Evolutionary conservation across 257 asterid species (phyloP), one percentile per base, ranked within the genome.

Genomic region (Thymus quinquecostatus): DNA sequence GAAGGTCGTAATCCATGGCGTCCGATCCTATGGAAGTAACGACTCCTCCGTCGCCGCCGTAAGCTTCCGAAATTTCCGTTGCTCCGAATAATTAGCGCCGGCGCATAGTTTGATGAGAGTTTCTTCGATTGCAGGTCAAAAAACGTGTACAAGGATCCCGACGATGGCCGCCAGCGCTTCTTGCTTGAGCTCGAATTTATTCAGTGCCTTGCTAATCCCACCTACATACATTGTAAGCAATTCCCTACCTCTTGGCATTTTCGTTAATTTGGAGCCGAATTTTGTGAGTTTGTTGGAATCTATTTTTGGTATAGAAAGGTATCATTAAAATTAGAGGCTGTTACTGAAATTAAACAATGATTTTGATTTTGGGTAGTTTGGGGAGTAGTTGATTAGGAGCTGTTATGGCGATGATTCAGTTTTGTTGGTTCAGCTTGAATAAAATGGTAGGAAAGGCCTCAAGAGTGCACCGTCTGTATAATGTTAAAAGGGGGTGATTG

Each of bases 151-250:
- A 87, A 89, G 79, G 98, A 95, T 78, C 92, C 94, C 44, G 98
- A 95, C 79, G 98, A 92, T 81, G 98, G 99, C 56, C 95, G 94
- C 51, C 97, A 92, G 69, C 89, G 98, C 34, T 89, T 95, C 79
- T 80, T 87, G 75, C 93, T 95, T 14, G 97, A 95, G 87, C 83
- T 95, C 56, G 97, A 92, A 81, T 95, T 95, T n/a, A 69, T 95
- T 43, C 98, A 95, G 60, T 92, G 97, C 80, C 89, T 95, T 34
- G 90, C 96, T 56, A 95, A 86, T 76, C 99, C 99, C 27, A 92
- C 97, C 30, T 92, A 88, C 74, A 92, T 92, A 43, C 96, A 89
- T 73, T 89, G 96, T 89, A 70, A 21, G 72, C 48, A 2, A 49
- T 68, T 72, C 41, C 38, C 32, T 65, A 53, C n/a, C 69, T 49